Evolutionary conservation across 345 rosid genomes (phyloP).

Genomic region (Turnera subulata): DNA sequence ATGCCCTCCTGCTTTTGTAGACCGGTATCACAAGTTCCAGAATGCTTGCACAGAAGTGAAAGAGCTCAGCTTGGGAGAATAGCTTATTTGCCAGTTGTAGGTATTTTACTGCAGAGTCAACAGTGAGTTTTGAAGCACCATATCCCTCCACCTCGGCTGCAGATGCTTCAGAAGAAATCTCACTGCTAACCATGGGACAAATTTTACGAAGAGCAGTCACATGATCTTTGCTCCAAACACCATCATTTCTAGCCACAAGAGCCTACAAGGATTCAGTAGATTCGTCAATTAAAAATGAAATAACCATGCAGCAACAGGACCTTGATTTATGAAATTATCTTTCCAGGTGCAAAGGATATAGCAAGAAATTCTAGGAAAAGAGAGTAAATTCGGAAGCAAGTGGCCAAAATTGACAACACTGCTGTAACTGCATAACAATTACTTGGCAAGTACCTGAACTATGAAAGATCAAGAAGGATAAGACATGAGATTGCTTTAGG

Average conservation of each 20-base stretch:
- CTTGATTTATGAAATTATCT: background rate
- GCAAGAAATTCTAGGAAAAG: no score
- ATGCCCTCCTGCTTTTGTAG: constrained; percentile 90
- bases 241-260: constrained; percentile 89
- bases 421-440: no score
- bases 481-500: background rate
- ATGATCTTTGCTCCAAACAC: constrained; percentile 99
- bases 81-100: constrained; percentile 94
- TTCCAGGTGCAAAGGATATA: background rate
- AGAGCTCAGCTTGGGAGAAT: constrained; percentile 95
- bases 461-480: background rate
- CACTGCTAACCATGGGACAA: constrained; percentile 92
- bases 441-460: background rate
- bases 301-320: background rate
- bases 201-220: constrained; percentile 76
- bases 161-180: constrained; percentile 86
- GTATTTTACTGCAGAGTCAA: constrained; percentile 97
- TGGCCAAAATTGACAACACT: no score
- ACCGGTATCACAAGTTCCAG: constrained; percentile 97
- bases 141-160: constrained; percentile 99
- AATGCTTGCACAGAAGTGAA: constrained; percentile 96
- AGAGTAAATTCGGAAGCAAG: no score
- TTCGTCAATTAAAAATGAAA: constrained; percentile 2
- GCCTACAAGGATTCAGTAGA: constrained; percentile 46
- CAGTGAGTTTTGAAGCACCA: constrained; percentile 98